Percentiles rank a stretch among this genome's conserved stretches.
Evolutionary conservation across 768 basidiomycete species (phyloP).

Genomic region (Tulasnella sp.): DNA sequence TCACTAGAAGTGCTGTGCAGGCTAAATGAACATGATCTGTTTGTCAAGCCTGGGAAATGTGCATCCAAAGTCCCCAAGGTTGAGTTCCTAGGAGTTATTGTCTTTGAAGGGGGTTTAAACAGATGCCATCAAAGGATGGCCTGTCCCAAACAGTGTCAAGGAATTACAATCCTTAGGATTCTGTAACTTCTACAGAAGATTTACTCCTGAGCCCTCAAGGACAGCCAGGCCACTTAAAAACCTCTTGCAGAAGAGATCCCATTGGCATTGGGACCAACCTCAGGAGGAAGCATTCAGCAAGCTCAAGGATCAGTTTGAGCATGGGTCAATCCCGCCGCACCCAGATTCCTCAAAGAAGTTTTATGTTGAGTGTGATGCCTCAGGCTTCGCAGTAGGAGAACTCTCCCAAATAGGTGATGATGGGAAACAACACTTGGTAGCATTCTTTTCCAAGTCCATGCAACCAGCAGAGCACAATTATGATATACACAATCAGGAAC

Average conservation of each 20-base stretch:
- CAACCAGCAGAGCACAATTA: slow-evolving; percentile 16
- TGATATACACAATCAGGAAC: slow-evolving; percentile 27
- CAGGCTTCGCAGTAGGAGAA: slow-evolving; percentile 1
- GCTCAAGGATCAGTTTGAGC: not conserved
- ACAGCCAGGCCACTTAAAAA: too few species aligned
- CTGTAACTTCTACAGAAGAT: not conserved
- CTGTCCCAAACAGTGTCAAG: not conserved
- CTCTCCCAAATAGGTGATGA: slow-evolving; percentile 3
- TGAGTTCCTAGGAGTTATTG: slow-evolving; percentile 9
- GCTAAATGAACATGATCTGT: not conserved
- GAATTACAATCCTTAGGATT: slow-evolving; percentile 2
- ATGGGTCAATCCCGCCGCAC: not conserved
- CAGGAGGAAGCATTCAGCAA: not conserved
- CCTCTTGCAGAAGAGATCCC: not conserved
- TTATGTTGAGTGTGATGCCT: not conserved
- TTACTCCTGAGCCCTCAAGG: not conserved
- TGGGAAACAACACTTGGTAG: not conserved
- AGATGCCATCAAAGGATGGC: not conserved
- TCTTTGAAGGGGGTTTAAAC: not conserved
- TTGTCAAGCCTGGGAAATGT: slow-evolving; percentile 7
- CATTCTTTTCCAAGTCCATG: slow-evolving; percentile 11
- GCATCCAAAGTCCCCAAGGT: not conserved
- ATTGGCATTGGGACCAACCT: not conserved
- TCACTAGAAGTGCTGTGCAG: slow-evolving; percentile 13
- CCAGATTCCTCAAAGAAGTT: not conserved